Conservation (phyloP, 2,329 filamentous ascomycete species). For the Venturia effusa region DNA sequence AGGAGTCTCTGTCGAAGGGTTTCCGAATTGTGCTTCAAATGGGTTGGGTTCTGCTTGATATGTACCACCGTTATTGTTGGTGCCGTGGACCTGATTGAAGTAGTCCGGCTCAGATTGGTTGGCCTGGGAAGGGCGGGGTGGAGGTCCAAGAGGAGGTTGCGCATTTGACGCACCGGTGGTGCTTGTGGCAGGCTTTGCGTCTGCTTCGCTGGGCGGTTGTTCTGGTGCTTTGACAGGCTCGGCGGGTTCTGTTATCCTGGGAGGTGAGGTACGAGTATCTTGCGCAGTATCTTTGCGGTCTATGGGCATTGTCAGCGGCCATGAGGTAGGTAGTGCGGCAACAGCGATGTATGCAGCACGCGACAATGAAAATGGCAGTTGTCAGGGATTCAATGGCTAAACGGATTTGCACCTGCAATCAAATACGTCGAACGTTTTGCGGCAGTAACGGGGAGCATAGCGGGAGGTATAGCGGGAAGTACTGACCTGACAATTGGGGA, state of each 20-base stretch:
- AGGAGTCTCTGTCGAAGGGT: constrained; percentile 62
- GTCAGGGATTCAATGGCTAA: background rate
- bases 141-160: constrained; percentile 37
- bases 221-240: constrained; percentile 9
- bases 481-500: constrained; percentile 7
- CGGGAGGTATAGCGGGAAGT: background rate
- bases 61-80: constrained; percentile 22
- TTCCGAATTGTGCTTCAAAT: constrained; percentile 88
- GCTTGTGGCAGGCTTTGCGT: constrained; percentile 19
- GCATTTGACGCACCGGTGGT: constrained; percentile 29
- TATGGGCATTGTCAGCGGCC: background rate
- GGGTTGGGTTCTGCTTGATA: constrained; percentile 83
- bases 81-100: constrained; percentile 34
- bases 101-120: constrained; percentile 36
- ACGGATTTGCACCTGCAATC: background rate
- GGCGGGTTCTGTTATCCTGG: constrained; percentile 5
- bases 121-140: constrained; percentile 34
- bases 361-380: background rate
- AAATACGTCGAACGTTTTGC: too few relatives aligned
- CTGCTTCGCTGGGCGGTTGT: constrained; percentile 16
- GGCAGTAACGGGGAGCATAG: background rate
- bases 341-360: background rate
- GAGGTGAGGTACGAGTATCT: background rate
- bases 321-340: background rate
- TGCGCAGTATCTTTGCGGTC: constrained; percentile 2